Evolutionary conservation across 1,284 basidiomycete species (phyloP), one percentile per base, ranked within the genome.

Genomic region (Volvariella surrecta): DNA sequence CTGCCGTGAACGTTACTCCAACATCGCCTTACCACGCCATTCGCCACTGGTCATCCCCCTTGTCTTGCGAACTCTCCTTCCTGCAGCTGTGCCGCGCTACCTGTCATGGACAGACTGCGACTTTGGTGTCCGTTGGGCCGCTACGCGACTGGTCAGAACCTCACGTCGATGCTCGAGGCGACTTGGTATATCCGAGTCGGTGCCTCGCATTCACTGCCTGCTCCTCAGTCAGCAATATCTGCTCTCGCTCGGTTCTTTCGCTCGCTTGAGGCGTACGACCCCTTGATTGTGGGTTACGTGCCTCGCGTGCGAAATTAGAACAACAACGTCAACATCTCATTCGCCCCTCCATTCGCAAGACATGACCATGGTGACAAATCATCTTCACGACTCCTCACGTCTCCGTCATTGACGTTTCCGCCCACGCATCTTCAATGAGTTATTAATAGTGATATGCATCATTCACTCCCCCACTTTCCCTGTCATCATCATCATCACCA

Each of bases 221-320:
- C n/a, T n/a, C n/a, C n/a, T n/a, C n/a, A 15, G n/a, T 16, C 7
- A 28, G 24, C 11, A 28, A 28, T 11, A 28, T 11, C 24, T 28
- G 55, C 46, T 66, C 72, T 66, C 52, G 58, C 58, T 64, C 74
- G 62, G 58, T 28, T 67, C 71, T 75, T 66, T 71, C 66, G 61
- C 56, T 68, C 64, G 69, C 71, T 76, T 55, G 73, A 75, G 73
- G 73, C 70, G 76, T 16, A 80, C 77, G 78, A 80, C 77, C 79
- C 74, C 81, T 83, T 85, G 46, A 59, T 54, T 83, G 82, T 11
- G 73, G 79, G 78, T 79, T 74, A 65, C 76, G 77, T 79, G 71
- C 70, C 71, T 79, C 73, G 75, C 72, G 64, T 67, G 73, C 59
- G 65, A 80, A 80, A 63, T 83, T 59, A 82, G 82, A 80, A 67